Base-by-base conservation (phyloP, 1,284 basidiomycete species). In the Volvariella surrecta region DNA sequence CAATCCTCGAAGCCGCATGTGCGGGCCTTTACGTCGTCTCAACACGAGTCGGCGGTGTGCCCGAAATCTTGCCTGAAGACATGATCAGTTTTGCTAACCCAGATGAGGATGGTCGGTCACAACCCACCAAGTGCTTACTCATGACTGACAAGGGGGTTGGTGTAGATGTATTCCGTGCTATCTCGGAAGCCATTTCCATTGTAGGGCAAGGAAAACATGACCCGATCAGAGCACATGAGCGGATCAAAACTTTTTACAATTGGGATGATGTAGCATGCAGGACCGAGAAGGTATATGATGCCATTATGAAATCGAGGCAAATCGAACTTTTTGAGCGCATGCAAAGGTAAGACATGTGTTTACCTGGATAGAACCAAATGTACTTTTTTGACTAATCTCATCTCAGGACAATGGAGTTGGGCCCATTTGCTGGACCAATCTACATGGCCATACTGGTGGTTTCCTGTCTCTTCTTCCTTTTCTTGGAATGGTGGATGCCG, bases 31-130 rank as follows among this genome's bases (percentile, higher is more conserved):
- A 96, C 56, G 88, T 98, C 31, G 96, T 99, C 28, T 85, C 86
- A 13, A 99, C 95, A 0, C 76, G 82, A 24, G 95, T 99, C 0
- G 95, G 96, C 0, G 95, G 96, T 1, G 87, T 98, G 0, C 93
- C 96, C 0, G 96, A 99, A 62, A 87, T 98, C 45, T 67, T 99
- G 15, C 96, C 96, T 0, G 70, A 82, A 39, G 87, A 93, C 50
- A 89, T 98, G 87, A 89, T 97, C 46, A 90, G 89, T 28, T 96
- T 98, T 53, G 89, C 93, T 0, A 78, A 82, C 45, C 92, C 94
- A 0, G 88, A 96, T 39, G 92, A 91, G 60, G 78, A 80, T 49
- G 79, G 78, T 78, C 39, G 16, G 62, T 52, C 4, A 6, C n/a
- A 4, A 19, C 15, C 18, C 6, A 8, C 28, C 18, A 43, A 28